Evolutionary conservation across 2,329 filamentous ascomycete species (phyloP).

Genomic region (Aspergillus candidus): DNA sequence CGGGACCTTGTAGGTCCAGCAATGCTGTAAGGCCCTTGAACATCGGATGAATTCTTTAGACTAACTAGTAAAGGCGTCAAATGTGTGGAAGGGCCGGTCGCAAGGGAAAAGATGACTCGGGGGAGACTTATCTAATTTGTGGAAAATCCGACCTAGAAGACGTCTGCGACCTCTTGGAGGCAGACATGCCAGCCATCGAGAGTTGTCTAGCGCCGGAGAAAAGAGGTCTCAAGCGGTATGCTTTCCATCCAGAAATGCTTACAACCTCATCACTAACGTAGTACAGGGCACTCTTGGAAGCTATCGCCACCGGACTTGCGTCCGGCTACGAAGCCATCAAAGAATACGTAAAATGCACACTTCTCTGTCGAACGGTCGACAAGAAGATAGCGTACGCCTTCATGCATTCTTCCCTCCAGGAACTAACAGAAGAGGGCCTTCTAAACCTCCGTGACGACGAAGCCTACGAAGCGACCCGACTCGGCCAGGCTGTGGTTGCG

Average conservation of each 20-base stretch:
- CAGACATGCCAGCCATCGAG: conserved; percentile 62
- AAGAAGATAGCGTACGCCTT: conserved; percentile 46
- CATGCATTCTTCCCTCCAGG: conserved; percentile 54
- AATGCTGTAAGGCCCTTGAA: conserved; percentile 52
- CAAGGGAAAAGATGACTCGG: conserved; percentile 71
- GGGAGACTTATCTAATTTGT: conserved; percentile 73
- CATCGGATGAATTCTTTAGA: neutral
- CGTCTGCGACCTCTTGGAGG: conserved; percentile 64
- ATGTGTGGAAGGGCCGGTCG: conserved; percentile 74
- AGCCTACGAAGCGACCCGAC: conserved; percentile 55
- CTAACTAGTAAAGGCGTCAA: conserved; percentile 50
- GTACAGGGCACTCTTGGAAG: conserved; percentile 61
- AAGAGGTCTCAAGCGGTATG: conserved; percentile 59
- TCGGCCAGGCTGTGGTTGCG: conserved; percentile 66
- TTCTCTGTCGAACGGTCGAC: conserved; percentile 56
- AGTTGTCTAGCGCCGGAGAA: conserved; percentile 65
- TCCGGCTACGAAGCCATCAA: conserved; percentile 59
- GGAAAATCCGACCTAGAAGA: conserved; percentile 61
- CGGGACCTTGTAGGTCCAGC: conserved; percentile 69
- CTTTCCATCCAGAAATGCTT: neutral
- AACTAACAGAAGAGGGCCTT: conserved; percentile 52
- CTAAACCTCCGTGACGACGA: conserved; percentile 47
- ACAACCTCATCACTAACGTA: conserved; percentile 2
- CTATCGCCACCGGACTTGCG: conserved; percentile 61
- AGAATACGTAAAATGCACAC: conserved; percentile 63